Base-by-base conservation (phyloP, 1,139 yeast genomes). In the Saccharomyces hybrid region DNA sequence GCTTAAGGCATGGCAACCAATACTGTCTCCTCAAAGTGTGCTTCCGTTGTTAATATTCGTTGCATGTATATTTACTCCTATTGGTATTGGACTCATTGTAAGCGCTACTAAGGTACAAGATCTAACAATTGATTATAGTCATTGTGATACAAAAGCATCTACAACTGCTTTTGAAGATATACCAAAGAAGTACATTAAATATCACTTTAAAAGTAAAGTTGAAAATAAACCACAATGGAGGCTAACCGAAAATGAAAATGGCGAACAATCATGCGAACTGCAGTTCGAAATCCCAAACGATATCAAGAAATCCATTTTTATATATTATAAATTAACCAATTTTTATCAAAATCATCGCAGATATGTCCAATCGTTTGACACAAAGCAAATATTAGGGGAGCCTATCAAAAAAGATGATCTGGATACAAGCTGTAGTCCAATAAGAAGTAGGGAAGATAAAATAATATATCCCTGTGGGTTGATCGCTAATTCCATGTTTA, bases 381-480 rank as follows among this genome's bases (percentile, higher is more conserved):
- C 82, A 64, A 73, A 74, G 28, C 95, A 86, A 66, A 64, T 86
- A 48, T 77, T 77, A 55, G 95, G 95, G 0, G 69, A 74, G 5
- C 88, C 88, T 0, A 81, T 84, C 1, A 52, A 73, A 0, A 56
- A 52, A 1, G 77, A 68, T 52, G 62, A 62, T 28, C 52, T 69
- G 42, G 74, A 76, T 16, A 72, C 74, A 47, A 88, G 87, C 68
- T 93, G 99, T 74, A 80, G 88, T 66, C 99, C 99, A 2, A 77
- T 93, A 64, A 66, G 77, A 8, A 76, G 67, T 31, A 67, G 64
- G 0, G 78, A 84, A 46, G 88, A 85, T 5, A 75, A 75, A 56
- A 83, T 80, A 28, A 77, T 81, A 61, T 93, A 93, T 69, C 99
- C 99, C 7, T 93, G 99, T 73, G 99, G 99, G 0, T 76, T 93